These are phyloP conservation scores for Neospora caninum DNA, from an alignment of 169 alveolate species.

Conservation along the genomic window DNA sequence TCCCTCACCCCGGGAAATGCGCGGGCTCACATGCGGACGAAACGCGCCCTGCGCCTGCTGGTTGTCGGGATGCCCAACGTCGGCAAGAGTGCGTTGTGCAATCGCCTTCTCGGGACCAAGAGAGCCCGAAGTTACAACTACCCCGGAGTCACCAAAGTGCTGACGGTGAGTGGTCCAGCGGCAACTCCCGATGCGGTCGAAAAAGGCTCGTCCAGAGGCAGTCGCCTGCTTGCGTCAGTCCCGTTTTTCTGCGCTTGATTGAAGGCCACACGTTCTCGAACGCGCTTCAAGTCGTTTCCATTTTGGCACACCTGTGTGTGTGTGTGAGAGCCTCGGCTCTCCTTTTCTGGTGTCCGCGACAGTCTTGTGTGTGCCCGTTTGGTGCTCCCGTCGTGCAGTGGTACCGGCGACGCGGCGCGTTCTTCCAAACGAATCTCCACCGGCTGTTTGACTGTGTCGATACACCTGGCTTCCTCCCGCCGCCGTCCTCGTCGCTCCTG, in stretches of 20 bases:
- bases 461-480: slow-evolving; percentile 66
- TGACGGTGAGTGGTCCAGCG: slow-evolving; percentile 7
- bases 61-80: slow-evolving; percentile 85
- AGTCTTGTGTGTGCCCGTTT: no score
- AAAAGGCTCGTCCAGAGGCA: no score
- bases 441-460: slow-evolving; percentile 63
- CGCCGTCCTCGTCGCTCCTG: slow-evolving; percentile 29
- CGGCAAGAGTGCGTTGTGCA: slow-evolving; percentile 83
- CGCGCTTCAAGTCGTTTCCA: no score
- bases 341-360: no score
- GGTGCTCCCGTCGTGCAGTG: background rate
- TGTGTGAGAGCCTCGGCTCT: no score
- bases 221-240: no score
- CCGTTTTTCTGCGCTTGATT: no score
- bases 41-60: slow-evolving; percentile 79
- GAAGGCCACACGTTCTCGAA: no score
- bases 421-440: slow-evolving; percentile 23
- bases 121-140: slow-evolving; percentile 78
- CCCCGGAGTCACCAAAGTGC: slow-evolving; percentile 80
- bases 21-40: slow-evolving; percentile 11
- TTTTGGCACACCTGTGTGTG: no score
- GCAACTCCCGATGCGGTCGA: no score
- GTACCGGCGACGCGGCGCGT: slow-evolving; percentile 27
- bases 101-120: slow-evolving; percentile 79
- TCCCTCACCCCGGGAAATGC: background rate